phyloP scores from a whole-genome alignment of 2,329 filamentous ascomycete genomes.

The Colletotrichum incanum region DNA sequence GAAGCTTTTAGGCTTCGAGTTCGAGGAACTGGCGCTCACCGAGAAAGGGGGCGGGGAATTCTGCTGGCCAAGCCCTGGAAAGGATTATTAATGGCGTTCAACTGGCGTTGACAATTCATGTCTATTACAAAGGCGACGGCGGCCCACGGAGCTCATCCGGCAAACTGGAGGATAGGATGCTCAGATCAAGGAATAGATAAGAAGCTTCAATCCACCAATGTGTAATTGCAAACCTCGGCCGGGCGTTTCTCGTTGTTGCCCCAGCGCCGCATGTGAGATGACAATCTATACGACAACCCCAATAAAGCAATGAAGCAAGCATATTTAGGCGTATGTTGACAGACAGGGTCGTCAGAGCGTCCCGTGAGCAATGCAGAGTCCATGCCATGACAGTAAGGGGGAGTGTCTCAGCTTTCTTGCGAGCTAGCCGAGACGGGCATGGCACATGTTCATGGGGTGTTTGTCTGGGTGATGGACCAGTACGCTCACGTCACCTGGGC shows the following conservation, averaged over 20 bases:
- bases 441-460: slow-evolving; percentile 20
- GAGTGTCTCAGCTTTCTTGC: slow-evolving; percentile 20
- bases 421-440: slow-evolving; percentile 19
- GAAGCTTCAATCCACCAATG: background rate
- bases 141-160: background rate
- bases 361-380: background rate
- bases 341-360: slow-evolving; percentile 14
- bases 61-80: slow-evolving; percentile 32
- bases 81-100: slow-evolving; percentile 21
- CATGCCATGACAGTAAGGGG: slow-evolving; percentile 13
- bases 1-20: slow-evolving; percentile 11
- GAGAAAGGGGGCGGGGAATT: background rate
- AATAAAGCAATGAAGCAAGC: background rate
- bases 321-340: background rate
- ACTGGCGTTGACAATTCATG: slow-evolving; percentile 22
- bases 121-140: background rate
- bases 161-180: background rate
- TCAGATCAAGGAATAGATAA: slow-evolving; percentile 11
- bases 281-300: background rate
- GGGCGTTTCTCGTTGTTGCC: background rate
- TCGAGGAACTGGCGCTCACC: slow-evolving; percentile 14
- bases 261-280: background rate
- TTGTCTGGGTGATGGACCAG: slow-evolving; percentile 8
- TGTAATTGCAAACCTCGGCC: background rate
- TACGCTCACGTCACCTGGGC: slow-evolving; percentile 7